These are phyloP conservation scores for Blastobotrys arbuscula DNA, from an alignment of 1,139 yeast genomes.

Conservation along the genomic window DNA sequence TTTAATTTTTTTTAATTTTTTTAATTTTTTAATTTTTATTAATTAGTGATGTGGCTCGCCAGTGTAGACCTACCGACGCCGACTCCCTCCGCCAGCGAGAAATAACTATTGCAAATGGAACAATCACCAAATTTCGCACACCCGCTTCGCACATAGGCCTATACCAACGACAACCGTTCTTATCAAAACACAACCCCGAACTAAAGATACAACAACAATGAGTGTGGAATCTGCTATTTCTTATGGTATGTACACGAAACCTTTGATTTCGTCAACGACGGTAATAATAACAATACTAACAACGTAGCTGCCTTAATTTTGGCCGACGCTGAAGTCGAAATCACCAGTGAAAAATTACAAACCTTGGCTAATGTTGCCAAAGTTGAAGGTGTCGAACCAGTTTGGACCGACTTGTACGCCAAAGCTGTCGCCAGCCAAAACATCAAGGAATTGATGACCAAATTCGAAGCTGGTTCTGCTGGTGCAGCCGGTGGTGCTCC, in stretches of 20 bases:
- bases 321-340: conserved; percentile 92
- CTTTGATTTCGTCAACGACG: no score
- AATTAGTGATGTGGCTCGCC: no score
- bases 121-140: neutral
- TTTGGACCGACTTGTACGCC: conserved; percentile 95
- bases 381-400: conserved; percentile 65
- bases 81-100: no score
- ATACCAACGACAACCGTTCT: neutral
- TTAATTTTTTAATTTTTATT: no score
- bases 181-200: neutral
- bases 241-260: conserved; percentile 36
- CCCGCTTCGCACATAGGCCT: neutral
- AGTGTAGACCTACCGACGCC: no score
- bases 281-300: neutral
- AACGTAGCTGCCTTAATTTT: conserved; percentile 82
- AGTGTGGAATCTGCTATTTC: conserved; percentile 61
- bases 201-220: conserved; percentile 35
- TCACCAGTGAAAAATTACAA: conserved; percentile 82
- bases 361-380: conserved; percentile 84
- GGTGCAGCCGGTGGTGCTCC: conserved; percentile 55
- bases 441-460: conserved; percentile 72
- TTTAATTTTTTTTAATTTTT: no score
- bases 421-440: conserved; percentile 96
- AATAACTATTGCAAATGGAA: neutral
- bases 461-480: conserved; percentile 62